These are phyloP conservation scores for Waltergamsia citrina DNA, from an alignment of 2,329 filamentous ascomycete genomes.

Conservation along the genomic window DNA sequence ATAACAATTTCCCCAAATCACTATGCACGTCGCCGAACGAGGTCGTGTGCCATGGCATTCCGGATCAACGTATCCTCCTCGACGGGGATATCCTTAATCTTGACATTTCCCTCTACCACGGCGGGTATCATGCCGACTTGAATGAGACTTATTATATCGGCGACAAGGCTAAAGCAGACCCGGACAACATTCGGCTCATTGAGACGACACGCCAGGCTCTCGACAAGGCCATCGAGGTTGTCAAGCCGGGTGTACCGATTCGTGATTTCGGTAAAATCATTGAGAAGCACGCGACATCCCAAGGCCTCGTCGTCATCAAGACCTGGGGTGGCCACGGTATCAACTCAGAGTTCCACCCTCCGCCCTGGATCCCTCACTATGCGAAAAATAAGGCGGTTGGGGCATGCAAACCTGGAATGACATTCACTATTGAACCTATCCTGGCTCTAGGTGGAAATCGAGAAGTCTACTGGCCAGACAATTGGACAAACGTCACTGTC, in stretches of 20 bases:
- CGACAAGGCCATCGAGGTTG: slow-evolving; percentile 76
- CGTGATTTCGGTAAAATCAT: slow-evolving; percentile 90
- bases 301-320: slow-evolving; percentile 81
- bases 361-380: slow-evolving; percentile 93
- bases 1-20: slow-evolving; percentile 94
- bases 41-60: slow-evolving; percentile 97
- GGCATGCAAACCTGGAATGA: slow-evolving; percentile 91
- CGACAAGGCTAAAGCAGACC: slow-evolving; percentile 69
- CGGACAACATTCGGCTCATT: slow-evolving; percentile 80
- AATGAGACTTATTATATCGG: slow-evolving; percentile 99
- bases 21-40: slow-evolving; percentile 95
- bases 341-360: slow-evolving; percentile 86
- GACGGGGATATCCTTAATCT: slow-evolving; percentile 98
- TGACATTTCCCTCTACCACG: slow-evolving; percentile 89
- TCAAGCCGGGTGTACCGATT: slow-evolving; percentile 89
- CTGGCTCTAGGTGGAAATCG: slow-evolving; percentile 83
- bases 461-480: slow-evolving; percentile 95
- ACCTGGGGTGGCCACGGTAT: slow-evolving; percentile 96
- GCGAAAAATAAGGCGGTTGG: slow-evolving; percentile 97
- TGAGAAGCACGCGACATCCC: slow-evolving; percentile 82
- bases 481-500: slow-evolving; percentile 92
- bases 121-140: slow-evolving; percentile 89
- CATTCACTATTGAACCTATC: slow-evolving; percentile 99
- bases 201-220: slow-evolving; percentile 85
- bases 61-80: slow-evolving; percentile 74